A percentile compares a stretch with the other conserved stretches of the same genome.
phyloP scores from a whole-genome alignment of 495 filamentous ascomycete genomes.

The Delitschia confertaspora region DNA sequence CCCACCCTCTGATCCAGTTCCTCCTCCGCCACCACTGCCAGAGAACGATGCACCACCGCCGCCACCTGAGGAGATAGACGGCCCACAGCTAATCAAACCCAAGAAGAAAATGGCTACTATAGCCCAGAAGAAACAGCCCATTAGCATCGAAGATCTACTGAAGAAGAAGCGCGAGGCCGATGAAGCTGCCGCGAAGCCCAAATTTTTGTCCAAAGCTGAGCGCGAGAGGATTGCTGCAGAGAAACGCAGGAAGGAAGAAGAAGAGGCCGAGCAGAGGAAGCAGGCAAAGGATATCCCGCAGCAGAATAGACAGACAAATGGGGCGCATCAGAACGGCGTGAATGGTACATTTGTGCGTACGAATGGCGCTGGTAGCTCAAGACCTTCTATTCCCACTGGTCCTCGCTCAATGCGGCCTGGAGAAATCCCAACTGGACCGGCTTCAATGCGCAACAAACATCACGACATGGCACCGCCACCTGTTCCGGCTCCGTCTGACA shows the following conservation, averaged over 20 bases:
- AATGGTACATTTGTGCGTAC: conserved; percentile 15
- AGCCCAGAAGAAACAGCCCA: conserved; percentile 40
- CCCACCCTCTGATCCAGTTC: conserved; percentile 7
- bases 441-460: conserved; percentile 42
- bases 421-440: conserved; percentile 46
- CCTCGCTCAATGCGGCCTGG: conserved; percentile 64
- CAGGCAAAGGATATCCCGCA: conserved; percentile 32
- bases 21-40: conserved; percentile 16
- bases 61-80: conserved; percentile 6
- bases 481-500: conserved; percentile 40
- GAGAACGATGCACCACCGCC: conserved; percentile 9
- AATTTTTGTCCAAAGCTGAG: conserved; percentile 84
- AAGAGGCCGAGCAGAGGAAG: conserved; percentile 51
- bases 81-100: conserved; percentile 3
- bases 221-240: conserved; percentile 79
- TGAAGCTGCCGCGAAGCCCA: conserved; percentile 73
- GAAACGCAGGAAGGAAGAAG: conserved; percentile 75
- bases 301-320: conserved; percentile 29
- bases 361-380: conserved; percentile 10
- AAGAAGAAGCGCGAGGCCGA: conserved; percentile 72
- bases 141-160: conserved; percentile 70
- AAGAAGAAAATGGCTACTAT: conserved; percentile 47
- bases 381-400: conserved; percentile 57
- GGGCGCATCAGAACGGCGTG: no score
- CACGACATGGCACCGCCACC: conserved; percentile 49